Base-by-base conservation (phyloP, 208 protist species). In the Wallacemonas rigidus region DNA sequence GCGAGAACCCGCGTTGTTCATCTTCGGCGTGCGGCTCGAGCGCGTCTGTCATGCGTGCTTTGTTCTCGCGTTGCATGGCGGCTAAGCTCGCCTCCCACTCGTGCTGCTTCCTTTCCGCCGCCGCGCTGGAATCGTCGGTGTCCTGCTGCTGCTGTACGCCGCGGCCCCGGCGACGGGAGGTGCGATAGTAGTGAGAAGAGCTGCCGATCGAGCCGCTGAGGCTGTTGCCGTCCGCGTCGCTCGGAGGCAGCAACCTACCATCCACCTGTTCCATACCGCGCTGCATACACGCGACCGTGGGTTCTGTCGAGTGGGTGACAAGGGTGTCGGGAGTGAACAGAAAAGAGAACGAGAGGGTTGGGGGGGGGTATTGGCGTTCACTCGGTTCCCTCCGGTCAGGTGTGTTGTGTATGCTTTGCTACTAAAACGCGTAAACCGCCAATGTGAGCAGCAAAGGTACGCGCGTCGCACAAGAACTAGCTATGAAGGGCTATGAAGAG, bases 51-150 rank as follows among this genome's bases (percentile, higher is more conserved):
- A 93, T 77, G 15, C 81, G 77, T 8, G 88, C 85, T 55, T 87
- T 81, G 69, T 95, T 93, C 71, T 93, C 88, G 53, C 58, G 70
- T 70, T 89, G 87, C 87, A 95, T 93, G 55, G 75, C 74, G 69
- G 88, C 85, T 12, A 94, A 71, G 45, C 77, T 74, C 57, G 74
- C 58, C 56, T 85, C 70, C 79, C 79, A 85, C 45, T 85, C 77
- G 2, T 68, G 54, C 26, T 67, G 77, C 54, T 77, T 71, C 4
- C n/a, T 7, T 8, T 83, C 76, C 41, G 50, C 65, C 0, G 72
- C 76, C 12, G 39, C 63, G 2, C 40, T 35, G 8, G 47, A 44
- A 3, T 77, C 76, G 12, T 56, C 48, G 44, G 41, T 51, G 1
- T 65, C 48, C 12, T 62, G 44, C 8, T 70, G 62, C 45, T 50